These are phyloP conservation scores for Rhynchospora breviuscula DNA, from an alignment of 176 grass and related monocot species.

Conservation along the genomic window DNA sequence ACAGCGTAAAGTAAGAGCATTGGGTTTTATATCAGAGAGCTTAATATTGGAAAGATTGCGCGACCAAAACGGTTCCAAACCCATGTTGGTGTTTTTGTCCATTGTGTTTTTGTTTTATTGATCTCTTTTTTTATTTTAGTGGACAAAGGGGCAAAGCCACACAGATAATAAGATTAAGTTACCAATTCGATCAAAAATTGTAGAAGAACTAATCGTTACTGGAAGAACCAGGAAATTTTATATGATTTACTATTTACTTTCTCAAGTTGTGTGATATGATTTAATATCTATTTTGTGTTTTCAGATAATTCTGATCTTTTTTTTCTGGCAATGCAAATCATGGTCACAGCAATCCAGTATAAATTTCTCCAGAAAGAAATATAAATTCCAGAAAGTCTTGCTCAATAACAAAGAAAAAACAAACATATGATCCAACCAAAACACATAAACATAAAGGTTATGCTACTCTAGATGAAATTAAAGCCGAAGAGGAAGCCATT, in stretches of 20 bases:
- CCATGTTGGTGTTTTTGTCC: not conserved
- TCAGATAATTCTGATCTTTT: not conserved
- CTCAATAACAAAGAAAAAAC: not conserved
- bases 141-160: too few species aligned
- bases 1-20: not conserved
- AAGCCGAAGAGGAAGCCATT: not conserved
- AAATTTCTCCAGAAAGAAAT: not conserved
- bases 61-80: not conserved
- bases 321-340: not conserved
- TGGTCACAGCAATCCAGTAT: not conserved
- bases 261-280: too few species aligned
- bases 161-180: too few species aligned
- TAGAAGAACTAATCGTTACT: too few species aligned
- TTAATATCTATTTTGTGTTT: not conserved
- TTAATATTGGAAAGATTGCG: not conserved
- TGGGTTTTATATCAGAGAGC: not conserved
- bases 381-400: not conserved
- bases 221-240: too few species aligned
- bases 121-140: too few species aligned
- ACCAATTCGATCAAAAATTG: too few species aligned
- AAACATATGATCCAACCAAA: slow-evolving; percentile 13
- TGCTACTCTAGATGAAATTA: slow-evolving; percentile 15
- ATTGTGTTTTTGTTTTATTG: not conserved
- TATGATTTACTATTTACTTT: too few species aligned
- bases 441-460: not conserved